These are phyloP conservation scores for Nepenthes mirabilis DNA, from an alignment of 148 eudicot species.

Conservation along the genomic window DNA sequence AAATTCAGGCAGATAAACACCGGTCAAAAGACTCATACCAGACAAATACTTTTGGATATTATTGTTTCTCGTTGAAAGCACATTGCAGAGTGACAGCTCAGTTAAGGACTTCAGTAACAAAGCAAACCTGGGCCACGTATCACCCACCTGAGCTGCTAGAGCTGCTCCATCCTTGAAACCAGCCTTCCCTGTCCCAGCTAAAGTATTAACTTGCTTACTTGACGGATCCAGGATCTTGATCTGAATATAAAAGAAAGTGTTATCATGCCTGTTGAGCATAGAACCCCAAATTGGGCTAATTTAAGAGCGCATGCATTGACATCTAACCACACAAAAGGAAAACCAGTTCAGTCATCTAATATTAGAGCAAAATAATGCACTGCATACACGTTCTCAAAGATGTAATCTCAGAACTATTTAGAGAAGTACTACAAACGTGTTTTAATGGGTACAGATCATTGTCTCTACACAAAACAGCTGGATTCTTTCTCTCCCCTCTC, in stretches of 20 bases:
- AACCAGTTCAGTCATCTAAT: too few species aligned
- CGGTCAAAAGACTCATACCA: background rate
- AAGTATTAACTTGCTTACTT: constrained; percentile 49
- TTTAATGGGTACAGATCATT: too few species aligned
- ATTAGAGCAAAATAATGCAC: too few species aligned
- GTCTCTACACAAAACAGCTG: too few species aligned
- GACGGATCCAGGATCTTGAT: constrained; percentile 81
- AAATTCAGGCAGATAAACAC: too few species aligned
- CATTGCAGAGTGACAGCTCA: background rate
- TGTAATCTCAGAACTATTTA: too few species aligned
- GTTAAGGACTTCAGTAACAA: background rate
- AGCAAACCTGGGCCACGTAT: background rate
- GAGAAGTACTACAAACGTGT: too few species aligned
- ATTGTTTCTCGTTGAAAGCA: background rate
- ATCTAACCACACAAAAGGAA: background rate
- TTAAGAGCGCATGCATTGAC: background rate
- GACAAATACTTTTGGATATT: background rate
- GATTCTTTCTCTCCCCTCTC: too few species aligned
- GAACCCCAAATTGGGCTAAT: background rate
- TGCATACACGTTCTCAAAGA: too few species aligned
- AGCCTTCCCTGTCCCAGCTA: constrained; percentile 88
- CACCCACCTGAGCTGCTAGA: constrained; percentile 57
- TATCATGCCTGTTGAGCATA: constrained; percentile 7
- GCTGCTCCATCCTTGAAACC: constrained; percentile 88
- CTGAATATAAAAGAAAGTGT: constrained; percentile 23